Evolutionary conservation across 441 rosid species (phyloP).

Genomic region (Pelargonium citronellum): DNA sequence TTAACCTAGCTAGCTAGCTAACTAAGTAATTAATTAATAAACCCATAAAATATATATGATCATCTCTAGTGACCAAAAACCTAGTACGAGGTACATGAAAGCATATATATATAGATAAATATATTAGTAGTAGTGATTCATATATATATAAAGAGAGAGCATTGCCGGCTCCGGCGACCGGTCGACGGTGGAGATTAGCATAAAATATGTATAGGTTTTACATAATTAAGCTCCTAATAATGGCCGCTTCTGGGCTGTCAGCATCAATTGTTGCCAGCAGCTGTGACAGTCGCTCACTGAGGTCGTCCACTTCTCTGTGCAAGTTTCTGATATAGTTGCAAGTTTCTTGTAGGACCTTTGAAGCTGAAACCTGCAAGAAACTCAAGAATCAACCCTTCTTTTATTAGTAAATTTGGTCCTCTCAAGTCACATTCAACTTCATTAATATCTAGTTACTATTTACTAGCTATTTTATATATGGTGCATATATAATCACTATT

Average conservation of each 20-base stretch:
- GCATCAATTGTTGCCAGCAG: constrained; percentile 66
- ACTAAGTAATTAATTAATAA: neutral
- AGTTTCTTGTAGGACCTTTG: constrained; percentile 84
- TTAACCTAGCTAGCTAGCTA: neutral
- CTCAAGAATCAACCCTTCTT: constrained; percentile 8
- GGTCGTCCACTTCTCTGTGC: constrained; percentile 74
- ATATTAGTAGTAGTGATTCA: neutral
- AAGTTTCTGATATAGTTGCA: constrained; percentile 76
- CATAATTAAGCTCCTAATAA: constrained; percentile 73
- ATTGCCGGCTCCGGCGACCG: neutral
- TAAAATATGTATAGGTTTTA: constrained; percentile 21
- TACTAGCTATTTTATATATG: too few species aligned
- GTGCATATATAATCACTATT: too few species aligned
- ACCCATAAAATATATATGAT: neutral
- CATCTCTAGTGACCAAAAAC: constrained; percentile 25
- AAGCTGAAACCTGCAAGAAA: constrained; percentile 59
- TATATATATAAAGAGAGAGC: too few species aligned
- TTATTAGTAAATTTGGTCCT: neutral
- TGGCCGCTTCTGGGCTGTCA: constrained; percentile 79
- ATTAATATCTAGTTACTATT: too few species aligned
- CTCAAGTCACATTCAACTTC: constrained; percentile 9
- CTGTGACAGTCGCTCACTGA: constrained; percentile 80
- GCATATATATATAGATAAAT: neutral
- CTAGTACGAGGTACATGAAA: constrained; percentile 11
- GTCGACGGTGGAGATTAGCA: neutral